A percentile compares a stretch with the other conserved stretches of the same genome.
phyloP scores from a whole-genome alignment of 208 protist genomes.

The Strigomonas culicis region DNA sequence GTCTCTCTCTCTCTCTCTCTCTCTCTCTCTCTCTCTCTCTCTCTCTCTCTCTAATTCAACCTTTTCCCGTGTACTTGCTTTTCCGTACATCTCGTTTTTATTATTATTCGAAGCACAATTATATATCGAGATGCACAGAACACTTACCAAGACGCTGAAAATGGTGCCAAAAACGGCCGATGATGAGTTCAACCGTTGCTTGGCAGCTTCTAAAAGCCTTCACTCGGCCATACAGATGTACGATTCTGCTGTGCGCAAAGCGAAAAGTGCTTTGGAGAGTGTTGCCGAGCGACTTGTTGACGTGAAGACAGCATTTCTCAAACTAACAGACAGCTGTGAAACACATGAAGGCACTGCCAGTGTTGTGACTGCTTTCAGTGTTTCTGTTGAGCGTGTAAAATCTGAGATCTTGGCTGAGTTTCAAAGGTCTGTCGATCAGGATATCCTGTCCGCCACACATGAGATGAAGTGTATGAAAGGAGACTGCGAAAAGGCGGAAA shows the following conservation, averaged over 20 bases:
- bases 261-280: conserved; percentile 23
- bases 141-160: conserved; percentile 20
- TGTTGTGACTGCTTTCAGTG: conserved; percentile 20
- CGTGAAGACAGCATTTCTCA: conserved; percentile 33
- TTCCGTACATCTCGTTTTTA: neutral
- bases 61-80: conserved; percentile 7
- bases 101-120: neutral
- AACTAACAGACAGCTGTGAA: conserved; percentile 21
- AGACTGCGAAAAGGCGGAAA: conserved; percentile 41
- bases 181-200: conserved; percentile 36
- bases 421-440: conserved; percentile 28
- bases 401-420: conserved; percentile 21
- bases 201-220: conserved; percentile 28
- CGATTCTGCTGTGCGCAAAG: conserved; percentile 40
- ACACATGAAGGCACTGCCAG: conserved; percentile 22
- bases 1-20: neutral
- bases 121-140: neutral
- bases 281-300: conserved; percentile 27
- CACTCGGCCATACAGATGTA: conserved; percentile 29
- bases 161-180: conserved; percentile 36
- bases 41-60: neutral
- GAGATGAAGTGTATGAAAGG: conserved; percentile 36
- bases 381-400: conserved; percentile 28
- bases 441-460: conserved; percentile 21
- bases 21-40: conserved; percentile 9